These are phyloP conservation scores for Stemphylium lycopersici DNA, from an alignment of 2,329 filamentous ascomycete species.

Conservation along the genomic window DNA sequence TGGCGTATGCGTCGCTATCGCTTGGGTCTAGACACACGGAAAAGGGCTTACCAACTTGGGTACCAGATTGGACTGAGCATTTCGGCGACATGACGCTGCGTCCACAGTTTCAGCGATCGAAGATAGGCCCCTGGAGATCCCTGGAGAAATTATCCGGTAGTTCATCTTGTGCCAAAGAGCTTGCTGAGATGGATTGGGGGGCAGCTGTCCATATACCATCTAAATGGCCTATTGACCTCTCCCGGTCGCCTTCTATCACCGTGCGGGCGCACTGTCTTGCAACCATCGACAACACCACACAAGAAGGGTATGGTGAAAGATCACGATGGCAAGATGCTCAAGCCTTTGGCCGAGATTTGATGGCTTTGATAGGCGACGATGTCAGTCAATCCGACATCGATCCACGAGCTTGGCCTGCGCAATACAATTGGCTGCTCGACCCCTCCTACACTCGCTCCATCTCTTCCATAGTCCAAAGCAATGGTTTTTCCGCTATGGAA, in stretches of 20 bases:
- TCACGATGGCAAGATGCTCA: conserved; percentile 6
- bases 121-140: conserved; percentile 17
- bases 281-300: conserved; percentile 9
- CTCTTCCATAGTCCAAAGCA: neutral
- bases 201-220: conserved; percentile 6
- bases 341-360: conserved; percentile 4
- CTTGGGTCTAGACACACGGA: neutral
- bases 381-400: neutral
- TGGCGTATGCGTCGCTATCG: conserved; percentile 13
- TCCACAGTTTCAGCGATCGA: conserved; percentile 10
- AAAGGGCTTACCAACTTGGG: conserved; percentile 13
- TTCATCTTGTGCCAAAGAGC: neutral
- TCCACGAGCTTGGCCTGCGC: conserved; percentile 8
- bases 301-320: neutral
- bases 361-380: neutral
- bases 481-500: neutral
- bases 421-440: conserved; percentile 15
- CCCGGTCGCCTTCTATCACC: conserved; percentile 1
- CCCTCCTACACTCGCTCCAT: neutral
- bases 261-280: conserved; percentile 16
- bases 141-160: conserved; percentile 9
- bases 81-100: conserved; percentile 5
- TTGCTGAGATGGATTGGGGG: conserved; percentile 6
- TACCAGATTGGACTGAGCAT: conserved; percentile 14
- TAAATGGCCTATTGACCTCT: neutral